These are phyloP conservation scores for Aureobasidium mangrovei DNA, from an alignment of 2,329 filamentous ascomycete genomes.

Conservation along the genomic window DNA sequence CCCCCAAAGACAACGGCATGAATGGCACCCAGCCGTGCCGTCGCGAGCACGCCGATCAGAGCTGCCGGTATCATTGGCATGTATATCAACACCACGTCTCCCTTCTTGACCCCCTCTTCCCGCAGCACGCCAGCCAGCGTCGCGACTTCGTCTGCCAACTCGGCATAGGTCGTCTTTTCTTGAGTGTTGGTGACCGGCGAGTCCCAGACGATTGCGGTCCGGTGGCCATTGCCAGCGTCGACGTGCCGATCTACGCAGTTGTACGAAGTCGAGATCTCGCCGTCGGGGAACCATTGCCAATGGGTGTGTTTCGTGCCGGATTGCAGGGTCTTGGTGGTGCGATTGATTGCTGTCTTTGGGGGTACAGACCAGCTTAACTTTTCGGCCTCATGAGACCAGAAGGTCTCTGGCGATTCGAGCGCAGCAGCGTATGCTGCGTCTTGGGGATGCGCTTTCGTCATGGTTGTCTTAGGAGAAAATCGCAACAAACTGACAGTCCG, in stretches of 20 bases:
- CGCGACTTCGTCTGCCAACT: slow-evolving; percentile 72
- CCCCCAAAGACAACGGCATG: slow-evolving; percentile 92
- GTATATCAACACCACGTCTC: slow-evolving; percentile 84
- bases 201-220: slow-evolving; percentile 75
- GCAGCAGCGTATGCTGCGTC: slow-evolving; percentile 28
- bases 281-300: slow-evolving; percentile 87
- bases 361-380: slow-evolving; percentile 73
- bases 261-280: slow-evolving; percentile 83
- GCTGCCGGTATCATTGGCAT: slow-evolving; percentile 96
- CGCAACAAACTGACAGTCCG: background rate
- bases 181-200: slow-evolving; percentile 72
- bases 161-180: slow-evolving; percentile 62
- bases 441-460: slow-evolving; percentile 24
- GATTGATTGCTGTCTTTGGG: slow-evolving; percentile 54
- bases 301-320: slow-evolving; percentile 58
- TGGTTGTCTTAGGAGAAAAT: background rate
- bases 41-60: slow-evolving; percentile 76
- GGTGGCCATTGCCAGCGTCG: slow-evolving; percentile 62
- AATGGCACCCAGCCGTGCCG: slow-evolving; percentile 72
- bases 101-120: slow-evolving; percentile 72
- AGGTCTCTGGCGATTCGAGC: slow-evolving; percentile 27
- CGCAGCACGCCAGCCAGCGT: slow-evolving; percentile 70
- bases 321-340: slow-evolving; percentile 53
- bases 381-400: slow-evolving; percentile 44
- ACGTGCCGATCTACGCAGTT: slow-evolving; percentile 90